Evolutionary conservation across 2,329 filamentous ascomycete genomes (phyloP).

Genomic region (Thyridium curvatum): DNA sequence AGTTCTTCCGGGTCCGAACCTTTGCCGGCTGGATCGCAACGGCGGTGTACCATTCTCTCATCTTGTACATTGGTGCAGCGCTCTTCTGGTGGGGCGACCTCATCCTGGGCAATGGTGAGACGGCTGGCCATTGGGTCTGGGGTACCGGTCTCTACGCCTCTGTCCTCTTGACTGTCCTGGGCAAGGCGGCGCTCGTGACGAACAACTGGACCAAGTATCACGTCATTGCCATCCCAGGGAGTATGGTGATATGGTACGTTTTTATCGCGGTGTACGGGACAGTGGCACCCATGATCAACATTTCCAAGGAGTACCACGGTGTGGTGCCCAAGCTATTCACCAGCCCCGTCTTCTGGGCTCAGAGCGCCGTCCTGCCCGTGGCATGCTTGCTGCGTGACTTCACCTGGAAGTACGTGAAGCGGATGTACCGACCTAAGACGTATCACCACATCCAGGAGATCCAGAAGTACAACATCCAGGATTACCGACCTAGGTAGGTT

Average conservation of each 20-base stretch:
- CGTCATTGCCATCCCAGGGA: constrained; percentile 89
- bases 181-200: constrained; percentile 90
- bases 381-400: constrained; percentile 85
- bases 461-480: constrained; percentile 99
- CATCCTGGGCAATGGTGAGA: constrained; percentile 69
- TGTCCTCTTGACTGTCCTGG: constrained; percentile 86
- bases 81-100: constrained; percentile 79
- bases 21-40: constrained; percentile 92
- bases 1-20: constrained; percentile 88
- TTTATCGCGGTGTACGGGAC: constrained; percentile 85
- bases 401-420: constrained; percentile 93
- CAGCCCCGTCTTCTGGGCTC: constrained; percentile 84
- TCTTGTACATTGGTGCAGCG: constrained; percentile 82
- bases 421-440: constrained; percentile 92
- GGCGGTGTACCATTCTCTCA: constrained; percentile 89
- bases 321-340: constrained; percentile 75
- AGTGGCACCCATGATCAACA: constrained; percentile 73
- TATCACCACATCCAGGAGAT: constrained; percentile 99
- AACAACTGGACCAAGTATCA: constrained; percentile 99
- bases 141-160: constrained; percentile 91
- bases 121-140: constrained; percentile 96
- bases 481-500: constrained; percentile 85
- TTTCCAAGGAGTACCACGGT: constrained; percentile 81
- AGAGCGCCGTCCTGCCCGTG: constrained; percentile 72
- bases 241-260: constrained; percentile 82